A percentile compares a stretch with the other conserved stretches of the same genome.
Conservation (phyloP, 306 rosid genomes). For the Oxytropis ochrocephala region DNA sequence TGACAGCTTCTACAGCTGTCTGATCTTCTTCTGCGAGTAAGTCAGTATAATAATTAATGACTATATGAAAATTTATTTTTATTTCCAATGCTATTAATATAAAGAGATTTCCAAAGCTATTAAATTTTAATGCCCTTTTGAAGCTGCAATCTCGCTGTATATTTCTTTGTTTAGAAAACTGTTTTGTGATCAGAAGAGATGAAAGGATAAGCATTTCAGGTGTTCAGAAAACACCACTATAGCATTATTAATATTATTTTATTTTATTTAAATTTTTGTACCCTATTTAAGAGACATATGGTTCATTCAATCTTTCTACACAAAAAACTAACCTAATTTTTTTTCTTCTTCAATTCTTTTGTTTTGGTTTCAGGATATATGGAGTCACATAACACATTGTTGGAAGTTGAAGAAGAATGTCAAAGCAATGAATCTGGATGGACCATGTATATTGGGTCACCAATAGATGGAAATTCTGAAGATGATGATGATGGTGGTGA, state of each 20-base stretch:
- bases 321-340: not conserved
- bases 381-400: slow-evolving; percentile 42
- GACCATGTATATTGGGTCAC: slow-evolving; percentile 77
- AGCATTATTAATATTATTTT: not conserved
- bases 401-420: slow-evolving; percentile 62
- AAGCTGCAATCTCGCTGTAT: slow-evolving; percentile 20
- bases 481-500: not conserved
- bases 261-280: not conserved
- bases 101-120: too few species aligned
- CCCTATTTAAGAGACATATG: slow-evolving; percentile 7
- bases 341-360: not conserved
- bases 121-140: not conserved
- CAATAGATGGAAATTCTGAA: slow-evolving; percentile 11
- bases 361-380: slow-evolving; percentile 15
- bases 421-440: slow-evolving; percentile 86
- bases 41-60: slow-evolving; percentile 47
- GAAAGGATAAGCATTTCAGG: slow-evolving; percentile 24
- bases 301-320: not conserved
- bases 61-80: not conserved
- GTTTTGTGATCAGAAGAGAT: slow-evolving; percentile 17
- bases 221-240: slow-evolving; percentile 14
- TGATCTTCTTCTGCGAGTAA: slow-evolving; percentile 24
- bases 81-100: too few species aligned
- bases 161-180: slow-evolving; percentile 10
- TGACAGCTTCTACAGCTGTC: slow-evolving; percentile 31